Percentiles rank a stretch among this genome's conserved stretches.
These are phyloP conservation scores for Berkeleyomyces basicola DNA, from an alignment of 2,329 filamentous ascomycete genomes.

Conservation along the genomic window DNA sequence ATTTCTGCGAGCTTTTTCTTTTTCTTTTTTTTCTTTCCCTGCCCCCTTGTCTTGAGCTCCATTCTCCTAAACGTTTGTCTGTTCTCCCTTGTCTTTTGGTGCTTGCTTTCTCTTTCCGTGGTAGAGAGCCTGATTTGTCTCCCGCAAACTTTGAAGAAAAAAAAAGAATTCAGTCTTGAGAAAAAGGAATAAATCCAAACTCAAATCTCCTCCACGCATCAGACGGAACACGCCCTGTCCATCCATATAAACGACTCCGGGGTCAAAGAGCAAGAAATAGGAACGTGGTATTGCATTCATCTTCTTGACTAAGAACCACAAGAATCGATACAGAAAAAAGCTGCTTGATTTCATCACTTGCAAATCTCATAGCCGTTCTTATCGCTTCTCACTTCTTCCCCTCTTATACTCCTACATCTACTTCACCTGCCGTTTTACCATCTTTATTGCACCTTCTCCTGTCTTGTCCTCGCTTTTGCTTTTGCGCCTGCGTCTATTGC, in stretches of 20 bases:
- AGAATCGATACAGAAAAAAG: background rate
- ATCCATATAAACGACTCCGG: background rate
- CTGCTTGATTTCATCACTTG: background rate
- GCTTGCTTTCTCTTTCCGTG: background rate
- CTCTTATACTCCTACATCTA: background rate
- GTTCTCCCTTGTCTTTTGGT: background rate
- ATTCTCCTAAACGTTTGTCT: background rate
- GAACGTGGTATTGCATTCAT: background rate
- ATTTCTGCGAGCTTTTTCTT: slow-evolving; percentile 4
- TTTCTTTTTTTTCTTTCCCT: background rate
- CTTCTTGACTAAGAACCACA: background rate
- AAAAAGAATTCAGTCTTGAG: too few relatives aligned
- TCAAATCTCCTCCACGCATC: background rate
- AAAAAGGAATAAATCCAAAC: too few relatives aligned
- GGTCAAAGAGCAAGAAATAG: background rate
- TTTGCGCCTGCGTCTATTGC: slow-evolving; percentile 11
- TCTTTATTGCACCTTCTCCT: background rate
- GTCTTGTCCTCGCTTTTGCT: slow-evolving; percentile 12
- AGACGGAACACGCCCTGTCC: background rate
- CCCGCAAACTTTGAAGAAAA: too few relatives aligned
- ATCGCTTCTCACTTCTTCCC: background rate
- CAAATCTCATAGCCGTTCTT: background rate
- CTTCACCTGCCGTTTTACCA: background rate
- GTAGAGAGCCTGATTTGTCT: background rate
- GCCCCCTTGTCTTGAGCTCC: background rate